Base-by-base conservation (phyloP, 306 rosid species). In the Glycine latifolia region DNA sequence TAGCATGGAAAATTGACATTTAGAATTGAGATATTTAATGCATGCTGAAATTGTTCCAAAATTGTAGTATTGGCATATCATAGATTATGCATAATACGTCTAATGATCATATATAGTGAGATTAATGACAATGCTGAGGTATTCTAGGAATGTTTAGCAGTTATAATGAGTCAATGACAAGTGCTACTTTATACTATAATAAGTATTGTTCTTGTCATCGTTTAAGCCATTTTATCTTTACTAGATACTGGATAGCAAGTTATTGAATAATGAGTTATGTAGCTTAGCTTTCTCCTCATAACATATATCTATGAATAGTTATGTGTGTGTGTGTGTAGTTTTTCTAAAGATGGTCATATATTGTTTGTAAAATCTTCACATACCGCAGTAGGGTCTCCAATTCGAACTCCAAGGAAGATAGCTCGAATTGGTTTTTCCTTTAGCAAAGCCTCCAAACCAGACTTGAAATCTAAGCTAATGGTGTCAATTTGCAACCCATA, bases 331-430 rank as follows among this genome's bases (percentile, higher is more conserved):
- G 10, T 67, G 43, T 15, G 7, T 5, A 33, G 68, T 63, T 63
- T 73, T 41, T 62, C 1, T 16, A 54, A 82, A 26, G 63, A 47
- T 46, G 49, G 16, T 67, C 26, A 16, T 48, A 39, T 59, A 56
- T 76, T 59, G 44, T 44, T 31, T 47, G 68, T 39, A 59, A 67
- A 68, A 41, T 54, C 72, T 58, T 76, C 50, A 50, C 56, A 37
- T 95, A 95, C 98, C 92, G 97, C 97, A n/a, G 99, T 93, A 83
- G 99, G 99, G 85, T 95, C 98, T 69, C 98, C 99, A 55, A 93
- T 93, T 71, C 98, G 96, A 67, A 93, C 99, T 71, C 99, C 99
- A 62, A 95, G 97, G 81, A 95, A 93, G 88, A 93, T 93, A 71
- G 97, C 99, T 85, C 94, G 87, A 67, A 95, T 84, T 46, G 98